A percentile compares a stretch with the other conserved stretches of the same genome.
Evolutionary conservation across 2,329 filamentous ascomycete species (phyloP).

Genomic region (Beauveria bassiana): DNA sequence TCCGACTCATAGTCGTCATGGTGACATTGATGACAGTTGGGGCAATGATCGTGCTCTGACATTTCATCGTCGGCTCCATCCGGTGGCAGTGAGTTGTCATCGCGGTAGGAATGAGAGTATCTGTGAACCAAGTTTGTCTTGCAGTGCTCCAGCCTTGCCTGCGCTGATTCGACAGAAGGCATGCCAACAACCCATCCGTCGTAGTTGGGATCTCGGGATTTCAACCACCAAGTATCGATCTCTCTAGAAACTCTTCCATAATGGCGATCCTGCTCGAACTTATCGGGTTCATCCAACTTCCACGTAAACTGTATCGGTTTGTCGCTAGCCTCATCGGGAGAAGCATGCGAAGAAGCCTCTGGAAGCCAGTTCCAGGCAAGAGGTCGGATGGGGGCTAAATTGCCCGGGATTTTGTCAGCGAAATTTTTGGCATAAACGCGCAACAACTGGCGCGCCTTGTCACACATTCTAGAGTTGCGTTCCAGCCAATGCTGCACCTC

Average conservation of each 20-base stretch:
- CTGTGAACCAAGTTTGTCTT: conserved; percentile 52
- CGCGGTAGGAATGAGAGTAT: conserved; percentile 39
- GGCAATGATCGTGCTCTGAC: conserved; percentile 27
- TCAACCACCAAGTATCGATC: conserved; percentile 58
- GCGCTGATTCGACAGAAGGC: conserved; percentile 53
- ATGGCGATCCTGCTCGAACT: conserved; percentile 49
- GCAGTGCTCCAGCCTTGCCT: conserved; percentile 49
- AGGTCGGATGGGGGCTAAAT: conserved; percentile 41
- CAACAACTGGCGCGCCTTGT: conserved; percentile 46
- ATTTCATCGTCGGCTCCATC: conserved; percentile 31
- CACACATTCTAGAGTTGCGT: conserved; percentile 51
- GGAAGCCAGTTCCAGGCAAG: conserved; percentile 51
- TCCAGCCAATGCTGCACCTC: conserved; percentile 57
- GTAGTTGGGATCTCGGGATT: conserved; percentile 51
- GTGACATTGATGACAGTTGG: conserved; percentile 16
- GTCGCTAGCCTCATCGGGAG: conserved; percentile 29
- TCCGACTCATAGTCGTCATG: conserved; percentile 40
- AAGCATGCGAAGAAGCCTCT: conserved; percentile 24
- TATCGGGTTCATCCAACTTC: conserved; percentile 45
- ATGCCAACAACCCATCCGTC: conserved; percentile 51
- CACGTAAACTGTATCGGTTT: conserved; percentile 40
- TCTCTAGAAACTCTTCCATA: conserved; percentile 57
- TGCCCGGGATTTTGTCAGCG: conserved; percentile 40
- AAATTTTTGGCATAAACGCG: conserved; percentile 46
- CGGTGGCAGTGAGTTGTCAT: conserved; percentile 31